phyloP scores from a whole-genome alignment of 106 monocot species.

The Cymbidium sinense region DNA sequence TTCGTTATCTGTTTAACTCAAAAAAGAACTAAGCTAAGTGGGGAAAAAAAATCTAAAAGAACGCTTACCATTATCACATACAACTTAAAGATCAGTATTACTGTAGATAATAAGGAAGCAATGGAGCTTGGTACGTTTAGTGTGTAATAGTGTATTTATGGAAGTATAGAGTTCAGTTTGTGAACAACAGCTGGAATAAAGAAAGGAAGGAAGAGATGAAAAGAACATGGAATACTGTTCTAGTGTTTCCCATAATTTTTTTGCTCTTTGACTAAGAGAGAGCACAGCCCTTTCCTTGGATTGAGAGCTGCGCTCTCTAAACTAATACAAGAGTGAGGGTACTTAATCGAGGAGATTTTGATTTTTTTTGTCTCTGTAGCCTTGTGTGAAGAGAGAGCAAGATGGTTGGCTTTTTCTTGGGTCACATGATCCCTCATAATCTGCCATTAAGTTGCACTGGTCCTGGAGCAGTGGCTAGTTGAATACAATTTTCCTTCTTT shows the following conservation, averaged over 20 bases:
- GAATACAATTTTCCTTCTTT: too few species aligned
- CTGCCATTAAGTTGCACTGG: too few species aligned
- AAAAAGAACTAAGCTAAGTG: background rate
- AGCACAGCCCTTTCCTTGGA: background rate
- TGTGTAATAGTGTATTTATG: too few species aligned
- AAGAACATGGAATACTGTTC: background rate
- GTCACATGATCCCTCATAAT: too few species aligned
- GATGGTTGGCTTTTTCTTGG: too few species aligned
- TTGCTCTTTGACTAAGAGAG: background rate
- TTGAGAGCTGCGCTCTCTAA: background rate
- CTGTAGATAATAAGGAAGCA: background rate
- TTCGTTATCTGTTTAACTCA: background rate
- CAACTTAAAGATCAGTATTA: background rate
- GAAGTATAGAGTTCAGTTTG: too few species aligned
- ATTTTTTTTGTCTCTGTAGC: too few species aligned
- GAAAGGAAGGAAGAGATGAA: background rate
- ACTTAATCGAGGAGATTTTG: background rate
- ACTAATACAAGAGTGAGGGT: background rate
- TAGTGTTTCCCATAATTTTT: background rate
- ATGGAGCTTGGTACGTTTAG: background rate
- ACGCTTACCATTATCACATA: background rate
- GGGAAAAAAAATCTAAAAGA: background rate
- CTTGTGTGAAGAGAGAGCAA: too few species aligned
- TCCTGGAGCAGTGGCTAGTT: too few species aligned
- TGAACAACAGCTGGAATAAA: background rate